Evolutionary conservation across 164 flowering plant genomes (phyloP).

Genomic region (Chimonanthus salicifolius): DNA sequence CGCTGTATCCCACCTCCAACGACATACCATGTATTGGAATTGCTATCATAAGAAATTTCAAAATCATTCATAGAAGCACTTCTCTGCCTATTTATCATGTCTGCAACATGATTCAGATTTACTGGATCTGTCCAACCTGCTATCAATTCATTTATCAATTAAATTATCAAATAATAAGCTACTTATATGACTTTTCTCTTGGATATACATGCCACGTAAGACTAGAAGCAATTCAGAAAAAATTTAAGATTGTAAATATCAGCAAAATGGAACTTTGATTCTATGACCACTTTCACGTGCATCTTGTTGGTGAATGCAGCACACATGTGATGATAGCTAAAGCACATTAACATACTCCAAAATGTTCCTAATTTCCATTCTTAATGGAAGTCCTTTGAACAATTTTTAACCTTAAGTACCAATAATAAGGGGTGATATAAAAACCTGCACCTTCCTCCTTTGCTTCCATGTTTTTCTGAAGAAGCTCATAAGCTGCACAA

Average conservation of each 20-base stretch:
- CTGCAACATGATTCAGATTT: constrained; percentile 78
- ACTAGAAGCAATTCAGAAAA: too few species aligned
- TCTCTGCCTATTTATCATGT: constrained; percentile 57
- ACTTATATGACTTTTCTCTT: too few species aligned
- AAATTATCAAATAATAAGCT: too few species aligned
- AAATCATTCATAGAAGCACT: constrained; percentile 74
- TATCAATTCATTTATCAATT: neutral
- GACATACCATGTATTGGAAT: constrained; percentile 66
- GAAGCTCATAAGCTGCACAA: constrained; percentile 70
- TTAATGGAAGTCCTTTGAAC: neutral
- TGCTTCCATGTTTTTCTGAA: constrained; percentile 31
- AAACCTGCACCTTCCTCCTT: constrained; percentile 24
- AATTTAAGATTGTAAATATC: too few species aligned
- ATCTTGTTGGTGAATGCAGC: too few species aligned
- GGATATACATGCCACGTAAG: too few species aligned
- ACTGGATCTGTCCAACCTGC: constrained; percentile 33
- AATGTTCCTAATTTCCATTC: neutral
- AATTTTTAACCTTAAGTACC: neutral
- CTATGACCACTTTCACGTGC: too few species aligned
- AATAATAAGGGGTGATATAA: too few species aligned
- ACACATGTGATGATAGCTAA: neutral
- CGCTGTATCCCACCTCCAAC: constrained; percentile 82
- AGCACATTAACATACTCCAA: neutral
- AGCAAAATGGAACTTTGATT: too few species aligned
- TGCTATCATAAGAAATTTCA: constrained; percentile 56